Percentiles rank a stretch among this genome's conserved stretches.
These are phyloP conservation scores for Fusarium sp. DNA, from an alignment of 2,329 filamentous ascomycete genomes.

Conservation along the genomic window DNA sequence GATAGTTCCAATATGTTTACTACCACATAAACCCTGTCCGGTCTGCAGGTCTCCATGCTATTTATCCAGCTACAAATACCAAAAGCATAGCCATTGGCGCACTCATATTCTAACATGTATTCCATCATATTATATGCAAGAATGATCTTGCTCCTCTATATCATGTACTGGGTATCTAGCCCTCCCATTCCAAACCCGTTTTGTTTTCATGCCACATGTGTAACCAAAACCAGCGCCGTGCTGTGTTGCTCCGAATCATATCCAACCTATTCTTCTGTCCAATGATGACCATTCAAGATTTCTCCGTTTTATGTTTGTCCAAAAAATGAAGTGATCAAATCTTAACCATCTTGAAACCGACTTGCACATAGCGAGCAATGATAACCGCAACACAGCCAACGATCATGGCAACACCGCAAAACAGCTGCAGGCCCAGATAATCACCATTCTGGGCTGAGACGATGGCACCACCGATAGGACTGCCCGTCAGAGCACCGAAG, in stretches of 20 bases:
- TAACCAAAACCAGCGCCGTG: neutral
- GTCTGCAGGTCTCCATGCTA: too few relatives aligned
- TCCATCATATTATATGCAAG: neutral
- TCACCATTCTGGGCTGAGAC: slow-evolving; percentile 59
- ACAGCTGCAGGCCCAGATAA: slow-evolving; percentile 69
- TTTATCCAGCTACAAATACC: neutral
- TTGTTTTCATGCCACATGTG: neutral
- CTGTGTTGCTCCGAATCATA: neutral
- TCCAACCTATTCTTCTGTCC: neutral
- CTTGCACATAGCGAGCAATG: slow-evolving; percentile 47
- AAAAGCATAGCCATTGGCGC: neutral
- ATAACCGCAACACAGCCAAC: slow-evolving; percentile 43
- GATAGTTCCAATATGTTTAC: neutral
- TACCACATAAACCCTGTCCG: neutral
- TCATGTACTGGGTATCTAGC: neutral
- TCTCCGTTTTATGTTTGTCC: neutral
- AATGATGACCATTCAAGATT: neutral
- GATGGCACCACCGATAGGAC: slow-evolving; percentile 71
- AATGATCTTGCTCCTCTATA: neutral
- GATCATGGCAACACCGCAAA: slow-evolving; percentile 63
- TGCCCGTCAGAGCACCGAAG: slow-evolving; percentile 70
- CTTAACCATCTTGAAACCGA: slow-evolving; percentile 48
- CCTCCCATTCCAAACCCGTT: neutral
- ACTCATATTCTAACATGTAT: neutral
- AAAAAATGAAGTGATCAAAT: slow-evolving; percentile 38